Conservation (phyloP, 495 filamentous ascomycete species). For the Neurospora tetrasperma region DNA sequence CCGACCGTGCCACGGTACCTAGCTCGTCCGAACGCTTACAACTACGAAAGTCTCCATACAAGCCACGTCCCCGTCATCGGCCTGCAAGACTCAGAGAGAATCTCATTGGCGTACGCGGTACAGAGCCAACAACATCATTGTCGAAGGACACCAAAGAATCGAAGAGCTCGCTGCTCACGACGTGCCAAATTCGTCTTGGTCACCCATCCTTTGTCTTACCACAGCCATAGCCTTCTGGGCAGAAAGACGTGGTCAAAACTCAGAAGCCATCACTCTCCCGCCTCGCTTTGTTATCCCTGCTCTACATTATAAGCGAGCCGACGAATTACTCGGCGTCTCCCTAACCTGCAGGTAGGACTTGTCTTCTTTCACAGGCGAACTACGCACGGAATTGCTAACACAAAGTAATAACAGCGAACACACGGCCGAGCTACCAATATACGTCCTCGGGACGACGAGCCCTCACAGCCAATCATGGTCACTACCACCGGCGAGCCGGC, state of each 20-base stretch:
- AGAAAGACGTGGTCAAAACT: too few relatives aligned
- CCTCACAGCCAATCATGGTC: too few relatives aligned
- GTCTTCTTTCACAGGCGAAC: background rate
- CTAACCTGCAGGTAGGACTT: background rate
- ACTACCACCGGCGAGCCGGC: background rate
- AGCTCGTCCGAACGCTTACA: background rate
- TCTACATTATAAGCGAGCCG: background rate
- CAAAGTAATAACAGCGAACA: background rate
- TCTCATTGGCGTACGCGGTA: too few relatives aligned
- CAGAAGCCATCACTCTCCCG: background rate
- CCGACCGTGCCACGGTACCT: background rate
- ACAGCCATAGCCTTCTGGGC: too few relatives aligned
- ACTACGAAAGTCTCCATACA: background rate
- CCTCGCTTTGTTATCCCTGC: background rate
- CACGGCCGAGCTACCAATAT: background rate
- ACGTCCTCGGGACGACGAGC: too few relatives aligned
- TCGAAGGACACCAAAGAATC: too few relatives aligned
- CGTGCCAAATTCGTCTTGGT: too few relatives aligned
- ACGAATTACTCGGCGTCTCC: background rate
- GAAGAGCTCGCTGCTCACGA: too few relatives aligned
- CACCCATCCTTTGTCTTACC: too few relatives aligned
- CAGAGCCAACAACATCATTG: too few relatives aligned
- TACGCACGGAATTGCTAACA: background rate
- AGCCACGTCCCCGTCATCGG: background rate
- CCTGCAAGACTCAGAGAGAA: background rate